Base-by-base conservation (phyloP, 2,329 filamentous ascomycete genomes). In the Curvularia lunata region DNA sequence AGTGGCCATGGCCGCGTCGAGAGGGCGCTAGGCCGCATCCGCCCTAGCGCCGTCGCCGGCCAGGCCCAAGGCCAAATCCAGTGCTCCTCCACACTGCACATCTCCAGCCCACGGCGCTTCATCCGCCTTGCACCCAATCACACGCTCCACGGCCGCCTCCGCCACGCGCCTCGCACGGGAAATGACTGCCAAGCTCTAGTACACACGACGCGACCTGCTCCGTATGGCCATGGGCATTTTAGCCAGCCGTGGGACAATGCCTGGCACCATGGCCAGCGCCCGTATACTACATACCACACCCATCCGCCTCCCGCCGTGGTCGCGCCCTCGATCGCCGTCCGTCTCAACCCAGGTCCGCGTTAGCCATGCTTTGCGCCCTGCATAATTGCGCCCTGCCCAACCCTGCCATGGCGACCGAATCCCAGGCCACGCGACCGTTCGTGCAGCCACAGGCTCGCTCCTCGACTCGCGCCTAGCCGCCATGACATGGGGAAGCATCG, bases 21-120 rank as follows among this genome's bases (percentile, higher is more conserved):
- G 63, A 61, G 50, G 55, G 64, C 56, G 54, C 67, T 71, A 71
- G 67, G 59, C 67, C 67, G 46, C 25, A 54, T 60, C 45, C 16
- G 69, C 60, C 56, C 62, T 71, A 70, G 65, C 56, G 38, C 23
- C 34, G 38, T 48, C 64, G 54, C 61, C 58, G 66, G 67, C 67
- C 68, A 64, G 64, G 58, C 65, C 58, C 59, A 32, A 61, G 58
- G 59, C 61, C 59, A 62, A 61, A 59, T 61, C 61, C 59, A 62
- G 55, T 61, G 57, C 58, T 54, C 37, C 62, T 62, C 57, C 62
- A 59, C 56, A 53, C 59, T 63, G 56, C 59, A 61, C 61, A 52
- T 56, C 42, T 40, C 43, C 43, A 50, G 59, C 60, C 54, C 60
- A 52, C 56, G 58, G 63, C 55, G 49, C 52, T 60, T 52, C 40